These are phyloP conservation scores for Geranomyces variabilis DNA, from an alignment of 192 early-diverging fungal genomes.

Conservation along the genomic window DNA sequence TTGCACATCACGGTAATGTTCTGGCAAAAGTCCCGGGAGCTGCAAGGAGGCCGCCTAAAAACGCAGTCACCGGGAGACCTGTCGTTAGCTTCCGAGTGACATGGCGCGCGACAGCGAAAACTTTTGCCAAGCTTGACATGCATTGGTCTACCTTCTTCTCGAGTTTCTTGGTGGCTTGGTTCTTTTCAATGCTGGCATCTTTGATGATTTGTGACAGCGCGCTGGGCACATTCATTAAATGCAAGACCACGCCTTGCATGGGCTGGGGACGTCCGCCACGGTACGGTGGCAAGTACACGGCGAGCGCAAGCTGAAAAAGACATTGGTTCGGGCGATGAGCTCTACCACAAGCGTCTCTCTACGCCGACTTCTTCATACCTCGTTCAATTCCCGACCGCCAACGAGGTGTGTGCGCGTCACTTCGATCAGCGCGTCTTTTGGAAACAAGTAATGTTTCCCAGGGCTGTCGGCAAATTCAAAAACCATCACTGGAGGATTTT, in stretches of 20 bases:
- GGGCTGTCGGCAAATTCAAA: slow-evolving; percentile 28
- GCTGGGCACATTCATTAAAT: background rate
- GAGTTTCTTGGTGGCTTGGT: slow-evolving; percentile 10
- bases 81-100: too few relatives aligned
- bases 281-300: slow-evolving; percentile 26
- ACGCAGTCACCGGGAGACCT: too few relatives aligned
- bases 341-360: background rate
- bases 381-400: background rate
- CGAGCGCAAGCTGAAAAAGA: slow-evolving; percentile 4
- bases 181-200: slow-evolving; percentile 11
- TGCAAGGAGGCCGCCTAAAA: background rate
- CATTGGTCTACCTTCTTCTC: slow-evolving; percentile 7
- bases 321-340: background rate
- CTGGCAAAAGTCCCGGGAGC: slow-evolving; percentile 16
- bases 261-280: slow-evolving; percentile 22
- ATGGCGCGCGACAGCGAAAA: background rate
- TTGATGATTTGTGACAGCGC: background rate
- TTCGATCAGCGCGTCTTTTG: slow-evolving; percentile 18
- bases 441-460: slow-evolving; percentile 23
- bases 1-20: slow-evolving; percentile 11
- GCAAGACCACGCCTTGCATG: slow-evolving; percentile 23
- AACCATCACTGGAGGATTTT: background rate
- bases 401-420: background rate
- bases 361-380: background rate
- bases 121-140: background rate